Evolutionary conservation across 352 stramenopile genomes (phyloP).

Genomic region (Pelagophyceae sp.): DNA sequence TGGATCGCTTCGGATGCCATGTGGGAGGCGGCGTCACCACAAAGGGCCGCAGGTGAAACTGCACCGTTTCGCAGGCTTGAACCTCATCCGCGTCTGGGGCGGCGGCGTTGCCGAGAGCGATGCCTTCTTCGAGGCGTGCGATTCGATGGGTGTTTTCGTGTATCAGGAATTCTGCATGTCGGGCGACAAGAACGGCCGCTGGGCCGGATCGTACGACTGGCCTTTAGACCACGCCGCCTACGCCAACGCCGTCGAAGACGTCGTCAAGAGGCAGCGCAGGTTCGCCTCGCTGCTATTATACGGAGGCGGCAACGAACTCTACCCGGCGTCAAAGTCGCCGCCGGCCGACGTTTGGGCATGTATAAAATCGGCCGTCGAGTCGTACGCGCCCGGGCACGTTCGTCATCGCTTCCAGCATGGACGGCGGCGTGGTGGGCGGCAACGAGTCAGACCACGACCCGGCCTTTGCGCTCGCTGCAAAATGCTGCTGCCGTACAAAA

Average conservation of each 20-base stretch:
- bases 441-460: slow-evolving; percentile 37
- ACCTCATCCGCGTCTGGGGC: slow-evolving; percentile 51
- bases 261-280: slow-evolving; percentile 34
- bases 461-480: slow-evolving; percentile 31
- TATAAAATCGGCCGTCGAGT: slow-evolving; percentile 27
- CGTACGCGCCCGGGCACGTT: slow-evolving; percentile 31
- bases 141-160: slow-evolving; percentile 48
- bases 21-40: slow-evolving; percentile 32
- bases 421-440: slow-evolving; percentile 18
- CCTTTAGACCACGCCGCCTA: slow-evolving; percentile 37
- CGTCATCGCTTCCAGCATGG: slow-evolving; percentile 21
- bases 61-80: slow-evolving; percentile 37
- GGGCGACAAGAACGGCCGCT: slow-evolving; percentile 49
- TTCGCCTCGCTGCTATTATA: slow-evolving; percentile 36
- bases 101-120: slow-evolving; percentile 45
- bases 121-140: slow-evolving; percentile 50
- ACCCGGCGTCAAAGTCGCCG: slow-evolving; percentile 25
- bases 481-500: too few relatives aligned
- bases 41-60: slow-evolving; percentile 38
- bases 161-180: slow-evolving; percentile 43
- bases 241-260: slow-evolving; percentile 33
- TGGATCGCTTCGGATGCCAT: slow-evolving; percentile 45
- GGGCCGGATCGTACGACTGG: slow-evolving; percentile 39
- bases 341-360: slow-evolving; percentile 29
- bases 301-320: slow-evolving; percentile 44